Conservation (phyloP, 208 protist species). For the Porcisia hertigi region DNA sequence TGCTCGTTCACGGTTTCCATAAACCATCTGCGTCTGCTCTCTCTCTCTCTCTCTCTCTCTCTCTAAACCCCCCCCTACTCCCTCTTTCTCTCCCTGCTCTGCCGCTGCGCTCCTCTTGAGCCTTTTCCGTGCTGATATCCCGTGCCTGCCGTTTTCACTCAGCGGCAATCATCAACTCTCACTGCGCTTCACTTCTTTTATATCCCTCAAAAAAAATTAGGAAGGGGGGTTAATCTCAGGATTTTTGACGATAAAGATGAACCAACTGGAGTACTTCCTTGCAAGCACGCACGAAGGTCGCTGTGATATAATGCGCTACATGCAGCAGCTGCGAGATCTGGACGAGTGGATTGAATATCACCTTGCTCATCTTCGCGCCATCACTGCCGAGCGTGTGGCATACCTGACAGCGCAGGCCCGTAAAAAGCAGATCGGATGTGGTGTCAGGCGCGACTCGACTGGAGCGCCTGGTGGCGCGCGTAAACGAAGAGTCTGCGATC, state of each 20-base stretch:
- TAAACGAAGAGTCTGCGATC: background rate
- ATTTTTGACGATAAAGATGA: constrained; percentile 32
- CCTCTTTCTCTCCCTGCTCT: no score
- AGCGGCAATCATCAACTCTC: no score
- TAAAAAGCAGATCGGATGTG: background rate
- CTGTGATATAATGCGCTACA: constrained; percentile 60
- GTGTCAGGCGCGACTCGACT: background rate
- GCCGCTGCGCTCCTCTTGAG: background rate
- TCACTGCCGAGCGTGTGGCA: constrained; percentile 29
- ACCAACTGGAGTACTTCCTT: constrained; percentile 75
- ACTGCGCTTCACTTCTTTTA: background rate
- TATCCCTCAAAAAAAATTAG: background rate
- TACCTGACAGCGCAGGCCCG: constrained; percentile 9
- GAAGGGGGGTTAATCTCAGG: no score
- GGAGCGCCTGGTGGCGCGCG: background rate
- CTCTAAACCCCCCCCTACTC: background rate
- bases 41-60: background rate
- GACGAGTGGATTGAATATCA: constrained; percentile 66
- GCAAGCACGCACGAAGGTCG: constrained; percentile 60
- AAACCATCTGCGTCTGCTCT: background rate
- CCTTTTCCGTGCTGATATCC: no score
- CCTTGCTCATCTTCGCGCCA: constrained; percentile 42
- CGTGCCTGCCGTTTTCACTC: background rate
- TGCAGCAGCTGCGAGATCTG: constrained; percentile 62
- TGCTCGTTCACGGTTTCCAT: background rate